Base-by-base conservation (phyloP, 176 grass and related monocot species). In the Phoenix dactylifera region DNA sequence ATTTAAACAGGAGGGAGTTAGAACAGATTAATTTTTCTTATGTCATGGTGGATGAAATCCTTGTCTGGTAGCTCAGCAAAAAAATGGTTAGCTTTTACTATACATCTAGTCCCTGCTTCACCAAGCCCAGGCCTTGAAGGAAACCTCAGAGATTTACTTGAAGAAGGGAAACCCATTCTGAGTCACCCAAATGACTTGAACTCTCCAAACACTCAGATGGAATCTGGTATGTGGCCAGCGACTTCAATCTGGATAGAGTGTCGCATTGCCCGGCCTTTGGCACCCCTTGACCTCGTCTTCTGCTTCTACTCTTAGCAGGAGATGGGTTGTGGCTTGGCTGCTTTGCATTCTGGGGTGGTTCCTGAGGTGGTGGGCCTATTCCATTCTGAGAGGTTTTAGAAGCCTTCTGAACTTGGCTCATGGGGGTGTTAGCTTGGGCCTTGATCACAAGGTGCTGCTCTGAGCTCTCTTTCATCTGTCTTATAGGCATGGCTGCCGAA, bases 41-140 rank as follows among this genome's bases (percentile, higher is more conserved):
- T 9, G 12, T 44, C 35, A 44, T 44, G 12, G 35, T 44, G 35
- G 35, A 44, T 44, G 12, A 14, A 10, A 44, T 44, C 35, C 35
- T 44, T 44, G 35, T 44, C 9, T 44, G 35, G 35, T 44, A 44
- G 35, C 35, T 44, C 35, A 12, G 35, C 35, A 12, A 44, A 44
- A 44, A 44, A 44, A 44, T 44, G 35, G 9, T 44, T 44, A 44
- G 35, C 35, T 44, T 44, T 44, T 63, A 67, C 52, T 30, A 60
- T n/a, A 60, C 58, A 60, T 60, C 58, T 39, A 60, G 28, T 60
- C 26, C 58, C 58, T 7, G 58, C 58, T 60, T 35, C 26, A 24
- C 58, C 58, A 60, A 60, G 58, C 58, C 58, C 58, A 60, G 58
- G 58, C 26, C 58, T 60, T 60, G 23, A 17, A 26, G 58, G 58